Evolutionary conservation across 2,329 filamentous ascomycete species (phyloP).

Genomic region (Colletotrichum sp.): DNA sequence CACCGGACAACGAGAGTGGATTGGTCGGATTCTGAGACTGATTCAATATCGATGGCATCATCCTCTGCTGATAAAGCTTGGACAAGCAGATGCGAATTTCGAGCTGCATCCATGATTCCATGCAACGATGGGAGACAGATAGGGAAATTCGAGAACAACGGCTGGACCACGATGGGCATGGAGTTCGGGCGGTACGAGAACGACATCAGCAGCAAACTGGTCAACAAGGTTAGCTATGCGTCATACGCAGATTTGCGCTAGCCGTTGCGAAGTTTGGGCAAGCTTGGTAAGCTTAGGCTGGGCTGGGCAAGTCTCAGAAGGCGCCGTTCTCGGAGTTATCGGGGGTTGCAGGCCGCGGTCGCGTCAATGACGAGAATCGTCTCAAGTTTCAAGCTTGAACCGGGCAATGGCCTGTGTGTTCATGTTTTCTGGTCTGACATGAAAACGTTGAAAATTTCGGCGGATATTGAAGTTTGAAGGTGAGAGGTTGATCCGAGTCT

Average conservation of each 20-base stretch:
- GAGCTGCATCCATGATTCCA: neutral
- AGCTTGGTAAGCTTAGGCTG: neutral
- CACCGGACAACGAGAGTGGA: neutral
- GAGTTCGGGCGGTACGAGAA: neutral
- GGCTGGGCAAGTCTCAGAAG: neutral
- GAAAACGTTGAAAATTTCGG: too few species aligned
- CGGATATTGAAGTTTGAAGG: neutral
- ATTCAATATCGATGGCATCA: neutral
- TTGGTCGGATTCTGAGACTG: neutral
- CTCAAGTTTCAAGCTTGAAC: neutral
- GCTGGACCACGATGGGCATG: neutral
- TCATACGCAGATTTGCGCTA: neutral
- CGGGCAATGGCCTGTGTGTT: neutral
- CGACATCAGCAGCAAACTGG: neutral
- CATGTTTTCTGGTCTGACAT: neutral
- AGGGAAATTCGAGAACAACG: neutral
- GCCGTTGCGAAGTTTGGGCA: neutral
- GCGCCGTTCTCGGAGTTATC: conserved; percentile 2
- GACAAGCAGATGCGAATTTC: neutral
- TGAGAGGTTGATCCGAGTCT: neutral
- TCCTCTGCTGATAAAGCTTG: neutral
- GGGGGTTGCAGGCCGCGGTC: neutral
- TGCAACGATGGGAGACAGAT: neutral
- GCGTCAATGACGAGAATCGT: neutral
- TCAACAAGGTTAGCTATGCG: neutral